Evolutionary conservation across 805 yeast species (phyloP).

Genomic region (Cyberlindnera euphorbiiphila): DNA sequence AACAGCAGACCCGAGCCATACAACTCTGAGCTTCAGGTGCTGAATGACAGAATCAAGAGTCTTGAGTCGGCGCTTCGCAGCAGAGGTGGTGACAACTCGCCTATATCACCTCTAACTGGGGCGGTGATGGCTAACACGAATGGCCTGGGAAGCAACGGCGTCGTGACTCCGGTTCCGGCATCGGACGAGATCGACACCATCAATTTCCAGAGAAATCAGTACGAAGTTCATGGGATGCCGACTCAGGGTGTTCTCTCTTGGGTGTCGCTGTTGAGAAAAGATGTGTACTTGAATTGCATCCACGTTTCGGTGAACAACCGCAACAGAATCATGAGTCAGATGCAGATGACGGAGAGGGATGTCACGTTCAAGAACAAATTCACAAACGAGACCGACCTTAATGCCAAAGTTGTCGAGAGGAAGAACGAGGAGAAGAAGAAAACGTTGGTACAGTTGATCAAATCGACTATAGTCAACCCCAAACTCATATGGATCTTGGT

Average conservation of each 20-base stretch:
- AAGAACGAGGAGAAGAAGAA: neutral
- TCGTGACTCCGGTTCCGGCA: neutral
- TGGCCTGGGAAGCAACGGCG: too few relatives aligned
- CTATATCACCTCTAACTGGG: too few relatives aligned
- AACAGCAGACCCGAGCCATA: neutral
- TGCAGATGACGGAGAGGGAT: neutral
- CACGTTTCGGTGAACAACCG: slow-evolving; percentile 11
- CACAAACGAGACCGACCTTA: slow-evolving; percentile 7
- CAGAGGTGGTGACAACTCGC: neutral
- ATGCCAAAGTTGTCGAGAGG: slow-evolving; percentile 6
- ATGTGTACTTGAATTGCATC: slow-evolving; percentile 22
- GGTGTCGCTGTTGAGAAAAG: slow-evolving; percentile 25
- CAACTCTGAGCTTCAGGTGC: slow-evolving; percentile 3
- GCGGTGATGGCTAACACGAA: too few relatives aligned
- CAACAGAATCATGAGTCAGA: slow-evolving; percentile 2
- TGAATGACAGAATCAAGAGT: slow-evolving; percentile 17
- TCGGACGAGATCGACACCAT: slow-evolving; percentile 2
- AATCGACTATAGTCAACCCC: slow-evolving; percentile 12
- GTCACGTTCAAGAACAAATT: slow-evolving; percentile 6
- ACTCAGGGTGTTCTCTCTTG: slow-evolving; percentile 25
- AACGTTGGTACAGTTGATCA: slow-evolving; percentile 6
- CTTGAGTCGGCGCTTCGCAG: slow-evolving; percentile 14
- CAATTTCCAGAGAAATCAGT: slow-evolving; percentile 11
- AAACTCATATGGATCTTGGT: slow-evolving; percentile 25
- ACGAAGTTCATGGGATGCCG: slow-evolving; percentile 11